Evolutionary conservation across 73 alveolate species (phyloP), one percentile per base, ranked within the genome.

Genomic region (Durusdinium trenchii): DNA sequence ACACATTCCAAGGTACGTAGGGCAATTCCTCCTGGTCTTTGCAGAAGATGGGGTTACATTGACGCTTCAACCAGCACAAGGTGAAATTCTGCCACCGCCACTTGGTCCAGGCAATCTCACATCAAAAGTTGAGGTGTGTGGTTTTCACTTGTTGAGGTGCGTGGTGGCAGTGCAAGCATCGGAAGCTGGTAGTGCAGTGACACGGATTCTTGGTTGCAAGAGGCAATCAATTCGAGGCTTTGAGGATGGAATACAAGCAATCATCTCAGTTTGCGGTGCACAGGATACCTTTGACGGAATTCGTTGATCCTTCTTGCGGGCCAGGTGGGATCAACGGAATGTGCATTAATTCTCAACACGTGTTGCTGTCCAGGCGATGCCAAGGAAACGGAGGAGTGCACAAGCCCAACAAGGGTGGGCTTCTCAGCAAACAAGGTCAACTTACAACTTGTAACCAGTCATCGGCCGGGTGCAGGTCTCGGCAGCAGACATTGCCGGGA

Each of bases 231-330:
- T 64, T 40, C 43, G 40, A 64, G 78, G 30, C 78, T 20, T 64
- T 35, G 30, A 20, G 7, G 40, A 35, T 12, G 30, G 16, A 9
- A 35, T n/a, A n/a, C 14, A 14, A 12, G n/a, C n/a, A 57, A n/a
- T 12, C 83, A n/a, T 35, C 9, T 52, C 38, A 12, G 26, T 38
- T 23, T 16, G 23, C 76, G n/a, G 38, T 18, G 28, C 60, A 42
- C 45, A 90, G 96, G 96, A 69, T 91, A 16, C 89, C 89, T 32
- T 50, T 91, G 98, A 89, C 98, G 28, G 98, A 91, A 60, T 91
- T 91, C 82, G 98, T 91, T 50, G 98, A 91, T 48, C 90, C 98
- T 36, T 67, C 98, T 30, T 46, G 46, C 20, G 98, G 98, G 60
- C 90, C 98, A 91, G 89, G 97, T 54, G 45, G 26, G 10, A 50